phyloP scores from a whole-genome alignment of 2,329 filamentous ascomycete genomes.

The Fusarium concolor region DNA sequence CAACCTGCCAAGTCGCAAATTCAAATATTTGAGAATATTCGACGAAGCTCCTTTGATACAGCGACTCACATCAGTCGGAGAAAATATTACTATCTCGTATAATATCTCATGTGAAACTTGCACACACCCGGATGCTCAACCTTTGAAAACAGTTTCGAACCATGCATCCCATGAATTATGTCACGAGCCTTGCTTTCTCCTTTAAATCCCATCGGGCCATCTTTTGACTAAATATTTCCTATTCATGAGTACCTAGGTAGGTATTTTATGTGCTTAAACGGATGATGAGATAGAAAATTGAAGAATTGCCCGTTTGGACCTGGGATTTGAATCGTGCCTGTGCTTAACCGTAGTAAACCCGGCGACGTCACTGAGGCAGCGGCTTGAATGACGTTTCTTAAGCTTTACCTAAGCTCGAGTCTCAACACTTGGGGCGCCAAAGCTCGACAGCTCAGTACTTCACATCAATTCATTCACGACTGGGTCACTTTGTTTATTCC shows the following conservation, averaged over 20 bases:
- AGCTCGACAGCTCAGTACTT: background rate
- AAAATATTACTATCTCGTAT: too few relatives aligned
- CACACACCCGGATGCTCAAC: too few relatives aligned
- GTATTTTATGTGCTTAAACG: too few relatives aligned
- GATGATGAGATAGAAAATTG: background rate
- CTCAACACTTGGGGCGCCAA: background rate
- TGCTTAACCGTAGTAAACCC: slow-evolving; percentile 45
- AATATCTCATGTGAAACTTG: too few relatives aligned
- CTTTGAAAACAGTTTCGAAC: too few relatives aligned
- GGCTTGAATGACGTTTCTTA: slow-evolving; percentile 44
- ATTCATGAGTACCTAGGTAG: too few relatives aligned
- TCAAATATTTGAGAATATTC: background rate
- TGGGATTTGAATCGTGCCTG: background rate
- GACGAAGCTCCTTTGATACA: background rate
- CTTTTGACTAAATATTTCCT: background rate
- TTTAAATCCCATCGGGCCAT: too few relatives aligned
- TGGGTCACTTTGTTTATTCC: background rate
- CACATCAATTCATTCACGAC: background rate
- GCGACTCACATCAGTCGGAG: background rate
- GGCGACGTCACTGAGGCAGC: slow-evolving; percentile 44
- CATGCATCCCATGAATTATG: too few relatives aligned
- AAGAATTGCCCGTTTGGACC: background rate
- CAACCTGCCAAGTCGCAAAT: background rate
- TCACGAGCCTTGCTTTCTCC: background rate
- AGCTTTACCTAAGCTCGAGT: slow-evolving; percentile 25